phyloP scores from a whole-genome alignment of 176 grass and related monocot genomes.

The Alopecurus myosuroides region DNA sequence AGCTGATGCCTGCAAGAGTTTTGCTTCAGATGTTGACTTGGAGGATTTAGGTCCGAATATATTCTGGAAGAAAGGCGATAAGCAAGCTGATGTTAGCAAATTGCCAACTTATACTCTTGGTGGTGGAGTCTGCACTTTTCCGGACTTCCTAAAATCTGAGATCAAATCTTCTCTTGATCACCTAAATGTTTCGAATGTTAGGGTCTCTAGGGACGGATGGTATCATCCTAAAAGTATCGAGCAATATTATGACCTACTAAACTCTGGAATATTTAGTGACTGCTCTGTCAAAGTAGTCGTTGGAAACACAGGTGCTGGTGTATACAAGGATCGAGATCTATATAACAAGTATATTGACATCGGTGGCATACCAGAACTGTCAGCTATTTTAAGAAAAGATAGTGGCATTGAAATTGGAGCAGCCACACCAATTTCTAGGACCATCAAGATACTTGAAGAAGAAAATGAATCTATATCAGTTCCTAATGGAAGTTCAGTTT shows the following conservation, averaged over 20 bases:
- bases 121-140: constrained; percentile 51
- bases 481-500: constrained; percentile 35
- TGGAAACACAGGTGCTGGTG: constrained; percentile 57
- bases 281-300: constrained; percentile 53
- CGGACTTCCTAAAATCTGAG: constrained; percentile 53
- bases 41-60: constrained; percentile 75
- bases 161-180: constrained; percentile 30
- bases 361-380: constrained; percentile 56
- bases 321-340: constrained; percentile 67
- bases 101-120: constrained; percentile 48
- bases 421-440: constrained; percentile 51
- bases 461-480: neutral
- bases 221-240: constrained; percentile 49
- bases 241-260: constrained; percentile 41
- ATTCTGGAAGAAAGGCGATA: constrained; percentile 65
- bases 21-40: constrained; percentile 67
- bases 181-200: neutral
- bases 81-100: constrained; percentile 26
- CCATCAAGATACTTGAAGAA: constrained; percentile 40
- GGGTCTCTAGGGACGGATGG: constrained; percentile 28
- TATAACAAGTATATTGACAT: constrained; percentile 63
- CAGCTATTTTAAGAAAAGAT: constrained; percentile 18
- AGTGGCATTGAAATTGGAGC: constrained; percentile 58
- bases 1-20: constrained; percentile 84
- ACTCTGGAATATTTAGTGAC: constrained; percentile 20